phyloP scores from a whole-genome alignment of 805 yeast genomes.

The Wickerhamomyces chambardii region DNA sequence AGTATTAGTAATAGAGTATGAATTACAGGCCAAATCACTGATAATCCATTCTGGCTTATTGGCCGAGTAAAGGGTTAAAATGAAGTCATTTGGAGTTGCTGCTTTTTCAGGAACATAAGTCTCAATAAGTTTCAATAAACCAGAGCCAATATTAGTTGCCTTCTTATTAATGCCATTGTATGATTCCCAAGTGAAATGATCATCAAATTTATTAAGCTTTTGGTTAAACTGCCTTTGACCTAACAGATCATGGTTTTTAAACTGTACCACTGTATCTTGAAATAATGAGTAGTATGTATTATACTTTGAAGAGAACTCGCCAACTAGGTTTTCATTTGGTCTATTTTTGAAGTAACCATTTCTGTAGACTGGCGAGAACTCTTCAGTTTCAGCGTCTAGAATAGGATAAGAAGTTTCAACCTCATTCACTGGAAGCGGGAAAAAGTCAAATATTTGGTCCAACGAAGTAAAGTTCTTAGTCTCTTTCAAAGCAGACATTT shows the following conservation, averaged over 20 bases:
- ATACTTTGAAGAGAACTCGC: constrained; percentile 32
- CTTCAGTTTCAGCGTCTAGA: constrained; percentile 21
- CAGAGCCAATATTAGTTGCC: constrained; percentile 45
- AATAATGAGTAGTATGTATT: constrained; percentile 37
- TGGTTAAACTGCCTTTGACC: constrained; percentile 31
- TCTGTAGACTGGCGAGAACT: constrained; percentile 45
- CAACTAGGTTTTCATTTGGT: constrained; percentile 20
- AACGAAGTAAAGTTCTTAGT: constrained; percentile 1
- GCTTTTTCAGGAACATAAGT: constrained; percentile 21
- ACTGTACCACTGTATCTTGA: constrained; percentile 26
- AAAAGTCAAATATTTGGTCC: constrained; percentile 9
- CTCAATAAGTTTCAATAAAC: constrained; percentile 35
- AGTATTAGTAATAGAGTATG: constrained; percentile 45
- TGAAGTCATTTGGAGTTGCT: constrained; percentile 33
- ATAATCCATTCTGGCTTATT: constrained; percentile 64
- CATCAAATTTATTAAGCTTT: constrained; percentile 26
- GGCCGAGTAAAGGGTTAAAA: constrained; percentile 46
- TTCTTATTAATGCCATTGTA: constrained; percentile 32
- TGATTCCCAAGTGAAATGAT: constrained; percentile 32
- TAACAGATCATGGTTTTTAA: constrained; percentile 31
- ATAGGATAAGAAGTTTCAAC: constrained; percentile 13
- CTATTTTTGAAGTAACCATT: constrained; percentile 23
- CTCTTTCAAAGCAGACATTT: constrained; percentile 4
- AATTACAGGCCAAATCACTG: constrained; percentile 58
- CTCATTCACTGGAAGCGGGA: constrained; percentile 9